Base-by-base conservation (phyloP, 306 rosid genomes). In the Quercus alba region DNA sequence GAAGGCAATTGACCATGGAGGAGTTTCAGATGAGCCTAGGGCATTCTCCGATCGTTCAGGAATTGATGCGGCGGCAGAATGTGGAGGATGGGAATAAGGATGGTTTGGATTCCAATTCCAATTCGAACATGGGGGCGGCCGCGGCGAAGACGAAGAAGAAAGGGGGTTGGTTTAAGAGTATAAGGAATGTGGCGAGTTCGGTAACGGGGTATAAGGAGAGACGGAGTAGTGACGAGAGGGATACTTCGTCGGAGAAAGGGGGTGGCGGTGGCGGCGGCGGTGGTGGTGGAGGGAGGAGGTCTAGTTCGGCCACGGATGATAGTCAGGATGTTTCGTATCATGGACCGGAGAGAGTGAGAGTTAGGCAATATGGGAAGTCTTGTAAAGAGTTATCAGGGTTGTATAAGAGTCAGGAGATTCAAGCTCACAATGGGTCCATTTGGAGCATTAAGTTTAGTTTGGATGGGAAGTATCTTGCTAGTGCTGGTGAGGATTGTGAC, bases 21-120 rank as follows among this genome's bases (percentile, higher is more conserved):
- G 99, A 96, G 82, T 96, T 96, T 33, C 93, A 96, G 88, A 93
- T 91, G 90, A 89, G 97, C 7, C 97, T 96, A 7, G 99, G 99
- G 2, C 96, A 93, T 62, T 96, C 99, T 1, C 99, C 98, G 11
- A 96, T 96, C 70, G 99, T 96, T n/a, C 98, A 91, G 76, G 99
- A 96, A 61, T 80, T 96, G 20, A 96, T 93, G 99, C 85, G 98
- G 54, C 80, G 99, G 19, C 98, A 96, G 86, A 89, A 87, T 70
- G 92, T 89, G 19, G 98, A 89, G 77, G 97, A 91, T 6, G 85
- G 82, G 19, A 70, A 73, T 55, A 81, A 78, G 35, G 91, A 82
- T 28, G 68, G 64, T 51, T 26, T 64, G 25, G 88, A 89, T 80
- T 73, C 77, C 7, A 87, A 76, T 81, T 80, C 72, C 49, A 88